Evolutionary conservation across 176 grass and related monocot species (phyloP).

Genomic region (Tillandsia fasciculata): DNA sequence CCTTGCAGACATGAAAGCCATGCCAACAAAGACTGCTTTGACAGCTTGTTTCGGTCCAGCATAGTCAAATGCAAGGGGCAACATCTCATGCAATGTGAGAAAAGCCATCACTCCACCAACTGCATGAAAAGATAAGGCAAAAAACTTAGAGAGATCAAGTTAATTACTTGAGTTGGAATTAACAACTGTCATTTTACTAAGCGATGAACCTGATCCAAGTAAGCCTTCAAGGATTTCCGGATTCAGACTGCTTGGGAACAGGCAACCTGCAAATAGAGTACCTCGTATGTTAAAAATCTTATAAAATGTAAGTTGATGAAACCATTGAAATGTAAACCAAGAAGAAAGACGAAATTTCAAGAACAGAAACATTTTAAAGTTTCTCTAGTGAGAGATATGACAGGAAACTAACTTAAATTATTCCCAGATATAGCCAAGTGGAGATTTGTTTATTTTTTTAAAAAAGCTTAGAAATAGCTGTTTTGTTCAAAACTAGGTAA

Average conservation of each 20-base stretch:
- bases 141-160: constrained; percentile 11
- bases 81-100: constrained; percentile 96
- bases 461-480: no score
- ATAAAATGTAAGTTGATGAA: constrained; percentile 9
- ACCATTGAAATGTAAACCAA: constrained; percentile 1
- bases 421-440: no score
- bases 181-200: constrained; percentile 3
- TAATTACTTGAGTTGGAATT: constrained; percentile 13
- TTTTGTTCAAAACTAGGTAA: no score
- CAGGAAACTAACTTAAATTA: no score
- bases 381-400: neutral
- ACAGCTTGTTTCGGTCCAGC: constrained; percentile 92
- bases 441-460: no score
- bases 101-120: constrained; percentile 99
- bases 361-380: neutral
- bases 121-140: constrained; percentile 19
- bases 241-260: constrained; percentile 80
- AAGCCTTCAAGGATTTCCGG: constrained; percentile 92
- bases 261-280: constrained; percentile 44
- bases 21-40: constrained; percentile 92
- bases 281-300: neutral
- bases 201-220: constrained; percentile 71
- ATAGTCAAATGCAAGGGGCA: constrained; percentile 96
- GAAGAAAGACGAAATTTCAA: neutral
- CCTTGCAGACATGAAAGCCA: constrained; percentile 99